Evolutionary conservation across 2,329 filamentous ascomycete species (phyloP), one percentile per base, ranked within the genome.

Genomic region (Xylariomycetidae sp.): DNA sequence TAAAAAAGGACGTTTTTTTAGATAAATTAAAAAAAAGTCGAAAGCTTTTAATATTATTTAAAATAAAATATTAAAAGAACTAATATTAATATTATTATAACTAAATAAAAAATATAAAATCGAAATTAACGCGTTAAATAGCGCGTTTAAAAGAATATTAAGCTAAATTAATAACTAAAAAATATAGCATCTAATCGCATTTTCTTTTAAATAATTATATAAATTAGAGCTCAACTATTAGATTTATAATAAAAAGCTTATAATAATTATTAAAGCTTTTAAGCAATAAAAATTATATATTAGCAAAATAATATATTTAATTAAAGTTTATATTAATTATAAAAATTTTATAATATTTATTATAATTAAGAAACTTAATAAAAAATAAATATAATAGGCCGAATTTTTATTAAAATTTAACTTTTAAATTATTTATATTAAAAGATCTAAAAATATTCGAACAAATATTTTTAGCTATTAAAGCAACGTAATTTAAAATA

Each of bases 171-270:
- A 38, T 16, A 37, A 34, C 26, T 27, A 33, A 16, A 31, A 31
- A 28, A 28, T 27, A 13, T 26, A 27, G 31, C 22, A 34, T 20
- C 31, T 30, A 27, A 20, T 31, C 16, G 34, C 39, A 20, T 44
- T 37, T 16, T 25, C 36, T 17, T 50, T 28, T 11, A 45, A 46
- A 14, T 46, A 51, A 29, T 22, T 51, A 16, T 25, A 45, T 30
- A 36, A 10, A 27, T 9, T 32, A 37, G 19, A 52, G 38, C 23
- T 49, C 19, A 53, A 54, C 9, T 53, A 53, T 19, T 13, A 20
- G 16, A 49, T 49, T 8, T 44, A 51, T 27, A 33, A 50, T 30
- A 48, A 51, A 31, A 37, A 49, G 44, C 44, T 54, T 16, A 30
- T 51, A 12, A 23, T 27, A 6, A 52, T 54, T 16, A 31, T 50